Evolutionary conservation across 1,139 yeast genomes (phyloP).

Genomic region (Yueomyces sp.): DNA sequence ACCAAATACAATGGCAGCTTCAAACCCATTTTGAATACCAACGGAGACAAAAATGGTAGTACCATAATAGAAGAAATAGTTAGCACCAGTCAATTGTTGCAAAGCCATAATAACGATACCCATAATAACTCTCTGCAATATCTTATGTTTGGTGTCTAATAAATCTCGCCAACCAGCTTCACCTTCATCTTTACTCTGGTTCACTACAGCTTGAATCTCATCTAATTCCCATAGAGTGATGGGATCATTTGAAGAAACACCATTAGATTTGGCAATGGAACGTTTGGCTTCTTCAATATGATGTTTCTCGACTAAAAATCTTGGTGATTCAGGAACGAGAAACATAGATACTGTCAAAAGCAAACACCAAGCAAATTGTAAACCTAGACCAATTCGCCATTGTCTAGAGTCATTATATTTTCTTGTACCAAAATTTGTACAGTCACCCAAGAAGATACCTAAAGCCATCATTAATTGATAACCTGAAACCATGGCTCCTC

Average conservation of each 20-base stretch:
- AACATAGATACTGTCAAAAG: constrained; percentile 19
- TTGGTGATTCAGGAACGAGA: constrained; percentile 54
- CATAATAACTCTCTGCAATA: constrained; percentile 1
- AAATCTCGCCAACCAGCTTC: neutral
- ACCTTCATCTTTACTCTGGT: neutral
- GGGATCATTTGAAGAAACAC: constrained; percentile 11
- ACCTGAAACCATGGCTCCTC: constrained; percentile 52
- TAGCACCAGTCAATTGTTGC: constrained; percentile 1
- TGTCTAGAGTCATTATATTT: constrained; percentile 29
- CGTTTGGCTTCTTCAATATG: constrained; percentile 43
- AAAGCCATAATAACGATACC: neutral
- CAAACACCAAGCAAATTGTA: constrained; percentile 31
- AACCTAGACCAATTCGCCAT: constrained; percentile 27
- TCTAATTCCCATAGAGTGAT: neutral
- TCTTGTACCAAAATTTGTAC: constrained; percentile 46
- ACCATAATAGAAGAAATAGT: constrained; percentile 1
- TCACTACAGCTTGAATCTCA: neutral
- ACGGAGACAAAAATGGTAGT: neutral
- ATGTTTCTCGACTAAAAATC: constrained; percentile 44
- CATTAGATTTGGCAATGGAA: constrained; percentile 45
- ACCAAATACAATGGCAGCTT: constrained; percentile 1
- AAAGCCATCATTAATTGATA: constrained; percentile 52
- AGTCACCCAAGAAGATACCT: constrained; percentile 49
- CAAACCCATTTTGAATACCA: neutral
- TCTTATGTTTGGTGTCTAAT: neutral